Percentiles rank a stretch among this genome's conserved stretches.
These are phyloP conservation scores for Fusarium sp. DNA, from an alignment of 2,329 filamentous ascomycete genomes.

Conservation along the genomic window DNA sequence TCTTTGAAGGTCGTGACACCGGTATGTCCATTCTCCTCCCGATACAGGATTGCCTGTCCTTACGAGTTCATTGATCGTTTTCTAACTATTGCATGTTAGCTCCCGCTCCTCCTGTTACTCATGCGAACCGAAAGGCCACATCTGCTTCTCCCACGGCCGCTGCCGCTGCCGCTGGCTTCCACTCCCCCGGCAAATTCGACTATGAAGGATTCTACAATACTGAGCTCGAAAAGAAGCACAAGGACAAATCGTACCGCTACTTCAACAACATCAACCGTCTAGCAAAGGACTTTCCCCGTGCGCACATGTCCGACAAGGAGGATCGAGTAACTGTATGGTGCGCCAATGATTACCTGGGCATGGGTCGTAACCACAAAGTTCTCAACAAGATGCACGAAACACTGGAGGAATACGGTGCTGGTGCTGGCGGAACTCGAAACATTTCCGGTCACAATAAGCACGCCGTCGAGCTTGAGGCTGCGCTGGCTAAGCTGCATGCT, in stretches of 20 bases:
- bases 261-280: constrained; percentile 99
- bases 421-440: constrained; percentile 95
- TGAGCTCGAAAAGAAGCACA: constrained; percentile 98
- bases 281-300: constrained; percentile 94
- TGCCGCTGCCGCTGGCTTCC: constrained; percentile 43
- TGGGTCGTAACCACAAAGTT: constrained; percentile 92
- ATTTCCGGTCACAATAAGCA: constrained; percentile 99
- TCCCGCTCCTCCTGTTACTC: constrained; percentile 44
- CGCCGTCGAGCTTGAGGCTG: constrained; percentile 85
- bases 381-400: constrained; percentile 95
- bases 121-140: constrained; percentile 44
- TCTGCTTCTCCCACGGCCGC: constrained; percentile 42
- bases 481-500: constrained; percentile 88
- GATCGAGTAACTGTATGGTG: constrained; percentile 98
- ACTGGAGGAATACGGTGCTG: constrained; percentile 93
- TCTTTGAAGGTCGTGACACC: constrained; percentile 65
- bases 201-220: constrained; percentile 90
- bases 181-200: constrained; percentile 77
- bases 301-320: constrained; percentile 87
- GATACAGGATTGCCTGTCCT: background rate
- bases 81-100: constrained; percentile 35
- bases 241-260: constrained; percentile 99
- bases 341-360: constrained; percentile 98
- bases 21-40: constrained; percentile 57
- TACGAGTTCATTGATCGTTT: constrained; percentile 1